phyloP scores from a whole-genome alignment of 306 rosid genomes.

The Castanopsis chinensis region DNA sequence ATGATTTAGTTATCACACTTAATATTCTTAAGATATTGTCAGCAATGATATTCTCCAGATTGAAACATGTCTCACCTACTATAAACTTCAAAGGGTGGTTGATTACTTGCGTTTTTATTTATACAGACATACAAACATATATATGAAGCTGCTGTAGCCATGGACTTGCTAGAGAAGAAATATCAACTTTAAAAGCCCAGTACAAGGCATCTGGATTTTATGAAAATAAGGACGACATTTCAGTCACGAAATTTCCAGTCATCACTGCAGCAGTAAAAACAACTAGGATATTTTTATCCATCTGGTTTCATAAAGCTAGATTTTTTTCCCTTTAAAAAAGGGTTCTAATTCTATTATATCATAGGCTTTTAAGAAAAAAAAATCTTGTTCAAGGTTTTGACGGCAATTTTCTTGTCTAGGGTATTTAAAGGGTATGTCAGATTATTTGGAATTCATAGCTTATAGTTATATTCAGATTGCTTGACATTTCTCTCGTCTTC shows the following conservation, averaged over 20 bases:
- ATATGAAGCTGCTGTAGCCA: neutral
- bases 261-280: neutral
- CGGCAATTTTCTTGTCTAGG: neutral
- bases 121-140: neutral
- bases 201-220: neutral
- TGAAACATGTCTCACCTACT: neutral
- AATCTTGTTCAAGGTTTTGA: neutral
- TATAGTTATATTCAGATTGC: neutral
- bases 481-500: neutral
- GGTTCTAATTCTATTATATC: neutral
- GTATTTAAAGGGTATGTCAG: neutral
- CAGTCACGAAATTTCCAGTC: neutral
- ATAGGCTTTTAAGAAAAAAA: neutral
- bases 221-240: neutral
- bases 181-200: neutral
- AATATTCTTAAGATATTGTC: neutral
- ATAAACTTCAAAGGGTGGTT: neutral
- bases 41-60: neutral
- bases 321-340: neutral
- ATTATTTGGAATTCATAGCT: neutral
- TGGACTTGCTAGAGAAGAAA: neutral
- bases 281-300: neutral
- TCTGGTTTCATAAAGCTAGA: neutral
- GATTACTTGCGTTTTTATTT: neutral
- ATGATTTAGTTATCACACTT: neutral